phyloP scores from a whole-genome alignment of 805 yeast genomes.

The Suhomyces faveliae region DNA sequence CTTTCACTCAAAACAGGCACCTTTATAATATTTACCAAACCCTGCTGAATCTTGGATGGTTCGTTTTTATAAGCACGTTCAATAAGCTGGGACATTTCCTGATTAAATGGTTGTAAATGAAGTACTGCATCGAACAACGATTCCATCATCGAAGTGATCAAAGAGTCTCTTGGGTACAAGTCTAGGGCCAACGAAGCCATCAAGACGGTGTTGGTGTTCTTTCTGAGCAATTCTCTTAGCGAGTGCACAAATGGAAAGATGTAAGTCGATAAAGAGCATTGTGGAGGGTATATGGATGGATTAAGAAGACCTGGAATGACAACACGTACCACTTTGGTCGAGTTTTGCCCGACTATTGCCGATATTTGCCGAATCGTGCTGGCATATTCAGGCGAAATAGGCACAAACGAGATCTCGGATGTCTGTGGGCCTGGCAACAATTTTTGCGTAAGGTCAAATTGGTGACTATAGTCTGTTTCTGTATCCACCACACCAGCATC shows the following conservation, averaged over 20 bases:
- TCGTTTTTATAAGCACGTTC: conserved; percentile 69
- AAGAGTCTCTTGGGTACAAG: conserved; percentile 55
- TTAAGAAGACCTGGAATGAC: conserved; percentile 75
- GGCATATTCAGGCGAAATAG: conserved; percentile 24
- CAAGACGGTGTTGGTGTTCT: conserved; percentile 46
- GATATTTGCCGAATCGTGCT: conserved; percentile 42
- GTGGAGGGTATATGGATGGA: conserved; percentile 69
- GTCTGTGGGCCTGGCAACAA: conserved; percentile 64
- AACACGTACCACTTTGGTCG: conserved; percentile 56
- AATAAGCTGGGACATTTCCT: conserved; percentile 61
- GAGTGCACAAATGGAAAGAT: conserved; percentile 62
- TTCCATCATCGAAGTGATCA: conserved; percentile 52
- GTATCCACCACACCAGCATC: conserved; percentile 25
- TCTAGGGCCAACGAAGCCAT: conserved; percentile 61
- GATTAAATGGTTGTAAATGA: conserved; percentile 78
- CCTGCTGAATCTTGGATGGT: conserved; percentile 80
- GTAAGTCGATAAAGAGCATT: conserved; percentile 42
- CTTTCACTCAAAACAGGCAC: conserved; percentile 69
- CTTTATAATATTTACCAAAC: conserved; percentile 73
- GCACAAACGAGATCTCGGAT: conserved; percentile 59
- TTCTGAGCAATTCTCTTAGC: conserved; percentile 52
- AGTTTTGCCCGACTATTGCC: conserved; percentile 35
- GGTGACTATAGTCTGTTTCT: conserved; percentile 56
- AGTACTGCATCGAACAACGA: conserved; percentile 63
- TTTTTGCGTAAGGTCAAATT: conserved; percentile 75